Evolutionary conservation across 345 rosid genomes (phyloP).

Genomic region (Passiflora organensis): DNA sequence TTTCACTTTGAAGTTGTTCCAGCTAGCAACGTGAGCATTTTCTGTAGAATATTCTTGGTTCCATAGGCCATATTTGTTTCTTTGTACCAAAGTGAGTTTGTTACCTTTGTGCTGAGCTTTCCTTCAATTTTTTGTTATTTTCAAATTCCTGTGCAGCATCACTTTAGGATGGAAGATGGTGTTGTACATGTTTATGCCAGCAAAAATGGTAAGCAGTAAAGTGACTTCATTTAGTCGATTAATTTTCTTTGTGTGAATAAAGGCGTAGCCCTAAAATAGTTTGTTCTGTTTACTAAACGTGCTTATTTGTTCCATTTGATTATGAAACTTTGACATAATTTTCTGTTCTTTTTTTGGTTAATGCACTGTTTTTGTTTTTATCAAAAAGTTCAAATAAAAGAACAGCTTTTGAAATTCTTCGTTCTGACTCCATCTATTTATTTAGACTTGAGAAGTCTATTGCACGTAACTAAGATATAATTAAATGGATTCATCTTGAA

Average conservation of each 20-base stretch:
- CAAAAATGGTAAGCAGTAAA: constrained; percentile 30
- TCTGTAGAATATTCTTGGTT: neutral
- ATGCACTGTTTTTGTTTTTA: too few species aligned
- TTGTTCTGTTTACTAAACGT: neutral
- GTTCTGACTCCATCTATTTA: too few species aligned
- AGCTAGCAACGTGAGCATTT: constrained; percentile 37
- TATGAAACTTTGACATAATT: too few species aligned
- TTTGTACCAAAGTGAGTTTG: neutral
- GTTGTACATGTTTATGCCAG: constrained; percentile 44
- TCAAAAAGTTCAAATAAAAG: too few species aligned
- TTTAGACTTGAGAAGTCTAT: too few species aligned
- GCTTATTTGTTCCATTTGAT: neutral
- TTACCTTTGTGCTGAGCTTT: neutral
- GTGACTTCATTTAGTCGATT: neutral
- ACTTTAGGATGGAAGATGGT: constrained; percentile 48
- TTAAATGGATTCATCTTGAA: too few species aligned
- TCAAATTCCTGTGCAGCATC: constrained; percentile 36
- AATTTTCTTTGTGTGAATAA: neutral
- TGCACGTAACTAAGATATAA: too few species aligned
- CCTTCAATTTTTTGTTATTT: neutral
- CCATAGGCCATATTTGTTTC: neutral
- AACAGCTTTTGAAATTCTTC: too few species aligned
- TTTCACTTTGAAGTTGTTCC: constrained; percentile 38
- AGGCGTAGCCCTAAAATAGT: neutral
- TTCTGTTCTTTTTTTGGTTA: too few species aligned